phyloP scores from a whole-genome alignment of 176 grass and related monocot species.

The Echinochloa phyllopogon region DNA sequence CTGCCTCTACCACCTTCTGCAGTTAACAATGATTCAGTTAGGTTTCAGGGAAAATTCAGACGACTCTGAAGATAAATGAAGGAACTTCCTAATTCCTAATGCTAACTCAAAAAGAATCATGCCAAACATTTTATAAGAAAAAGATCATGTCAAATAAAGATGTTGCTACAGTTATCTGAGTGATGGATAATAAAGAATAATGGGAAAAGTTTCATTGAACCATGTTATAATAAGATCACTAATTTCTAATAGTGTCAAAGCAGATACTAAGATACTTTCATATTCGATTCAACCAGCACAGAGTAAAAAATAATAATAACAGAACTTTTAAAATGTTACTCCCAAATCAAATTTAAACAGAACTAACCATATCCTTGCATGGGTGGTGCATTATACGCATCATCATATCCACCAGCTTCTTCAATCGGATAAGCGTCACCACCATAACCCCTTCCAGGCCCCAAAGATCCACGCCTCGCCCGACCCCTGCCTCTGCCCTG shows the following conservation, averaged over 20 bases:
- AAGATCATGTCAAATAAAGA: not conserved
- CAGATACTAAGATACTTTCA: not conserved
- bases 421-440: constrained; percentile 43
- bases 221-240: not conserved
- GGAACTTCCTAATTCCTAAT: not conserved
- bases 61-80: not conserved
- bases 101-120: not conserved
- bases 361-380: constrained; percentile 56
- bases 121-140: too few species aligned
- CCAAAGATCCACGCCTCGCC: constrained; percentile 57
- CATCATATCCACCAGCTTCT: constrained; percentile 54
- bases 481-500: constrained; percentile 59
- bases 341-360: not conserved
- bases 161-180: not conserved
- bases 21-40: constrained; percentile 15
- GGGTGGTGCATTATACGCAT: constrained; percentile 47
- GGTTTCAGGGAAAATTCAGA: not conserved
- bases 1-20: constrained; percentile 50
- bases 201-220: not conserved
- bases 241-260: not conserved
- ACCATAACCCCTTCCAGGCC: constrained; percentile 50
- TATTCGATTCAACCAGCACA: not conserved
- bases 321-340: not conserved
- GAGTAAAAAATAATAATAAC: too few species aligned
- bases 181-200: not conserved